A percentile compares a stretch with the other conserved stretches of the same genome.
Conservation (phyloP, 805 yeast genomes). For the Wickerhamomyces sydowiorum region DNA sequence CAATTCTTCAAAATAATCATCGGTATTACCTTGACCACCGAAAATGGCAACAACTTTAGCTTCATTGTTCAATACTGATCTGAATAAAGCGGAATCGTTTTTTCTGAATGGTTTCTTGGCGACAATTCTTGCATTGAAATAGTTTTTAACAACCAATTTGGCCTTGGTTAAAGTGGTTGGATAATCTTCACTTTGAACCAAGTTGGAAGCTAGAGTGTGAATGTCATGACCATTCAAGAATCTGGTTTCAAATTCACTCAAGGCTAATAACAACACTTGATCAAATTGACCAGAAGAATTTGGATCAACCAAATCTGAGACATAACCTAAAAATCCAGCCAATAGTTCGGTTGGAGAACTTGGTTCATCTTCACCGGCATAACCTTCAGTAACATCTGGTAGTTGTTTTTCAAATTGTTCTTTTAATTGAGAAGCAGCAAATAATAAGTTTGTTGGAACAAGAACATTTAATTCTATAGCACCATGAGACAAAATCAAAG, state of each 20-base stretch:
- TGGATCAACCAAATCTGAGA: conserved; percentile 43
- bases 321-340: conserved; percentile 76
- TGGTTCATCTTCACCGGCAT: conserved; percentile 85
- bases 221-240: conserved; percentile 75
- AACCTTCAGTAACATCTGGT: conserved; percentile 78
- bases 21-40: conserved; percentile 99
- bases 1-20: conserved; percentile 95
- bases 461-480: conserved; percentile 81
- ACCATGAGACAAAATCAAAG: conserved; percentile 80
- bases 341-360: conserved; percentile 79
- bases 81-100: conserved; percentile 56
- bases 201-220: conserved; percentile 77
- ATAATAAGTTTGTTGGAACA: conserved; percentile 76
- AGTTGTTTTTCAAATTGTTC: conserved; percentile 75
- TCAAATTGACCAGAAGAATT: conserved; percentile 49
- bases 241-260: conserved; percentile 80
- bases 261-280: conserved; percentile 63
- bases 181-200: conserved; percentile 46
- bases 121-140: conserved; percentile 55
- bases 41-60: conserved; percentile 79
- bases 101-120: conserved; percentile 43
- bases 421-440: conserved; percentile 80
- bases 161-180: conserved; percentile 71
- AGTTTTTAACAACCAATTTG: conserved; percentile 70
- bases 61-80: conserved; percentile 48